Evolutionary conservation across 2,329 filamentous ascomycete species (phyloP).

Genomic region (Pyrenochaeta sp.): DNA sequence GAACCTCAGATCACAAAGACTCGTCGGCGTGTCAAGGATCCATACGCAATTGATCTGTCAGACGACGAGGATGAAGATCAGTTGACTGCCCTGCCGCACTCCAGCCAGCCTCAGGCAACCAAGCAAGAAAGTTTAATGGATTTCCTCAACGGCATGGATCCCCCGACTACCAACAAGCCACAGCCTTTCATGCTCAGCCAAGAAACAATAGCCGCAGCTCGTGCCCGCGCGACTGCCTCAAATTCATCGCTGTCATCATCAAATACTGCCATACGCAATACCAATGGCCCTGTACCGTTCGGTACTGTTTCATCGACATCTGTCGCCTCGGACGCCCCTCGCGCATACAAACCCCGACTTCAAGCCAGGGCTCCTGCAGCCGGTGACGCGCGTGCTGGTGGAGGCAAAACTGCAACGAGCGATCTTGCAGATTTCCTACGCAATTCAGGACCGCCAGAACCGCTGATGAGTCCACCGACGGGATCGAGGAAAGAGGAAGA

Average conservation of each 20-base stretch:
- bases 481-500: slow-evolving; percentile 28
- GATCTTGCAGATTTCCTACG: slow-evolving; percentile 56
- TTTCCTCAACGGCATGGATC: slow-evolving; percentile 74
- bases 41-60: slow-evolving; percentile 83
- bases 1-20: slow-evolving; percentile 73
- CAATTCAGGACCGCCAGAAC: slow-evolving; percentile 50
- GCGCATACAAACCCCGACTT: slow-evolving; percentile 35
- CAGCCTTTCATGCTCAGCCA: slow-evolving; percentile 45
- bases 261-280: slow-evolving; percentile 22
- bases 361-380: slow-evolving; percentile 39
- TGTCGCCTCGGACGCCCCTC: slow-evolving; percentile 28
- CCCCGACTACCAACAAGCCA: slow-evolving; percentile 57
- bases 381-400: slow-evolving; percentile 16
- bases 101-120: slow-evolving; percentile 28
- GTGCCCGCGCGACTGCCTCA: slow-evolving; percentile 32
- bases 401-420: slow-evolving; percentile 43
- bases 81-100: slow-evolving; percentile 56
- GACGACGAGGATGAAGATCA: slow-evolving; percentile 61
- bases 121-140: slow-evolving; percentile 71
- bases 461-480: slow-evolving; percentile 5
- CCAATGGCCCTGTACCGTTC: slow-evolving; percentile 19
- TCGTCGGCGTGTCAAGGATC: slow-evolving; percentile 81
- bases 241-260: slow-evolving; percentile 26
- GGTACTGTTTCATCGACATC: slow-evolving; percentile 21
- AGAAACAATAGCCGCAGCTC: slow-evolving; percentile 44